Percentiles rank a stretch among this genome's conserved stretches.
Evolutionary conservation across 1,139 yeast species (phyloP).

Genomic region (Starmera stellimalicola): DNA sequence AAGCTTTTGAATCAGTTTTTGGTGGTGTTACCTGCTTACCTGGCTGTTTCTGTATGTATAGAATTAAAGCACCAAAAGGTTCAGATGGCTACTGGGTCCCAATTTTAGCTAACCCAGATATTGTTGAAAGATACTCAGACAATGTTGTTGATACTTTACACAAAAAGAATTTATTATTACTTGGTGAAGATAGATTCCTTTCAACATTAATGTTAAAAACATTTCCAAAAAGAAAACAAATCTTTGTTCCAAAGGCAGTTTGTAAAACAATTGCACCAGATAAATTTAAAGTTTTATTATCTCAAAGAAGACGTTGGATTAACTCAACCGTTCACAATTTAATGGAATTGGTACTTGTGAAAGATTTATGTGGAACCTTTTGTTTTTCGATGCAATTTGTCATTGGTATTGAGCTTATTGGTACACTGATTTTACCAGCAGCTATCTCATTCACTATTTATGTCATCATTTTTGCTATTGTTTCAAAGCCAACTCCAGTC

Average conservation of each 20-base stretch:
- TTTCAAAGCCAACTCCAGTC: conserved; percentile 75
- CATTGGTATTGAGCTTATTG: conserved; percentile 76
- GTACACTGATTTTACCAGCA: conserved; percentile 87
- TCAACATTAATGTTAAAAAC: conserved; percentile 86
- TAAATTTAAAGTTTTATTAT: conserved; percentile 65
- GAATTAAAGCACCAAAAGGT: conserved; percentile 91
- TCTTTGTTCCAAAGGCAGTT: conserved; percentile 92
- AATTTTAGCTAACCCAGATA: conserved; percentile 89
- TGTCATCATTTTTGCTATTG: conserved; percentile 67
- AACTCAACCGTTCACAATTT: conserved; percentile 94
- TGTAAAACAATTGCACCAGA: conserved; percentile 93
- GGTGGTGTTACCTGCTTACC: conserved; percentile 98
- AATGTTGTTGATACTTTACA: conserved; percentile 84
- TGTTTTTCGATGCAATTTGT: conserved; percentile 97
- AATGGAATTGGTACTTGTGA: conserved; percentile 81
- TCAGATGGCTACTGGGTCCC: conserved; percentile 94
- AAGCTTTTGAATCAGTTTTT: conserved; percentile 92
- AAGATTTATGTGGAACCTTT: conserved; percentile 92
- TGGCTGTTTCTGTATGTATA: conserved; percentile 94
- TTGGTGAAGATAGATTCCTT: conserved; percentile 91
- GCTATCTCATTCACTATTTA: conserved; percentile 84
- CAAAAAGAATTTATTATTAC: conserved; percentile 73
- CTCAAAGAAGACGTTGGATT: conserved; percentile 98
- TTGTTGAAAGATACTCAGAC: conserved; percentile 90
- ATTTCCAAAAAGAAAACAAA: conserved; percentile 85